Evolutionary conservation across 2,329 filamentous ascomycete species (phyloP).

Genomic region (Colletotrichum musae): DNA sequence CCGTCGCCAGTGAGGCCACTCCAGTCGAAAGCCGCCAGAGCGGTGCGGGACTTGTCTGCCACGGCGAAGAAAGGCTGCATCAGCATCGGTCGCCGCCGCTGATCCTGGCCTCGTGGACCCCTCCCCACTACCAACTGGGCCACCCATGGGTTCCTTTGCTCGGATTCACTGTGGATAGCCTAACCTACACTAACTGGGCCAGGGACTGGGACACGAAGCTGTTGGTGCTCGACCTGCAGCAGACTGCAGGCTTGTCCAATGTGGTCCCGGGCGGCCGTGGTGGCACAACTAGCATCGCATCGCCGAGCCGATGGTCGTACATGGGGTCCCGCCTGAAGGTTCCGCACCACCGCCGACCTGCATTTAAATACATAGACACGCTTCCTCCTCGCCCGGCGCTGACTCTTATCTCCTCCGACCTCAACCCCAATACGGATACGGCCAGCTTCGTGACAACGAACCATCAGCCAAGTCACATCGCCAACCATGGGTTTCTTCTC

Average conservation of each 20-base stretch:
- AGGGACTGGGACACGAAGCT: slow-evolving; percentile 9
- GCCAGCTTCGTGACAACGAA: neutral
- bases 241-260: too few relatives aligned
- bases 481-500: slow-evolving; percentile 29
- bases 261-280: too few relatives aligned
- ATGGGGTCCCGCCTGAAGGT: slow-evolving; percentile 1
- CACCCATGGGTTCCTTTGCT: slow-evolving; percentile 29
- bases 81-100: slow-evolving; percentile 20
- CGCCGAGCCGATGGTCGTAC: slow-evolving; percentile 33
- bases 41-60: slow-evolving; percentile 1
- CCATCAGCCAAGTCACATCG: neutral
- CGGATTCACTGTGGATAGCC: neutral
- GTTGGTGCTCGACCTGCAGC: neutral
- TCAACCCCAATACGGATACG: slow-evolving; percentile 2
- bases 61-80: slow-evolving; percentile 15
- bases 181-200: neutral
- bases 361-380: slow-evolving; percentile 19
- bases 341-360: neutral
- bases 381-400: neutral
- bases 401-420: neutral
- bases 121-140: slow-evolving; percentile 7
- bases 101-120: slow-evolving; percentile 27
- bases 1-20: slow-evolving; percentile 8
- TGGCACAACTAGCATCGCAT: slow-evolving; percentile 12
- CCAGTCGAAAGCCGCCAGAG: neutral